Evolutionary conservation across 305 asterid species (phyloP).

Genomic region (Fraxinus sp.): DNA sequence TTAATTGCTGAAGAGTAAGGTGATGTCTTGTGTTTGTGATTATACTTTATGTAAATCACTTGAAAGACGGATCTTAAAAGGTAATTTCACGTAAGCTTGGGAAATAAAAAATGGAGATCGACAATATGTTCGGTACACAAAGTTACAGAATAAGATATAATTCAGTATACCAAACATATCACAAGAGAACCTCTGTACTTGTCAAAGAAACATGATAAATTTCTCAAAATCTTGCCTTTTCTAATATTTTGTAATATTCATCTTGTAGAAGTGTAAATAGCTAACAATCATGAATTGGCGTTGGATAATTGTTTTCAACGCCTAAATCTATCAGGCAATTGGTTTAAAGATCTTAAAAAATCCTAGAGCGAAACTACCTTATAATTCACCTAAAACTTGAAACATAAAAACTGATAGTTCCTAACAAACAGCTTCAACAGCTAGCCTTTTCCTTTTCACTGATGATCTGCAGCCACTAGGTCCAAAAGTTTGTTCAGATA

Average conservation of each 20-base stretch:
- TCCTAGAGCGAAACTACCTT: neutral
- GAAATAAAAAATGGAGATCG: neutral
- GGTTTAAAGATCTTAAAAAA: neutral
- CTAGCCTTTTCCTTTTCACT: constrained; percentile 16
- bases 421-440: constrained; percentile 26
- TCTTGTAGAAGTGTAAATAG: neutral
- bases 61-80: neutral
- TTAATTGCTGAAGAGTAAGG: neutral
- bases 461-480: neutral
- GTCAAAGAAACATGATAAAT: neutral
- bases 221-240: neutral
- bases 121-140: neutral
- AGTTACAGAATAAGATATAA: neutral
- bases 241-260: neutral
- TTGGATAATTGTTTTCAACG: neutral
- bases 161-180: neutral
- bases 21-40: neutral
- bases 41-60: neutral
- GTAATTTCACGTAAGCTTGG: neutral
- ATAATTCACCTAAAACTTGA: neutral
- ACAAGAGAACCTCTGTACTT: neutral
- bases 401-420: neutral
- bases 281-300: neutral
- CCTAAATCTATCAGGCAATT: neutral
- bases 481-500: constrained; percentile 10